Conservation (phyloP, 148 eudicot genomes). For the Heliosperma pusillum region DNA sequence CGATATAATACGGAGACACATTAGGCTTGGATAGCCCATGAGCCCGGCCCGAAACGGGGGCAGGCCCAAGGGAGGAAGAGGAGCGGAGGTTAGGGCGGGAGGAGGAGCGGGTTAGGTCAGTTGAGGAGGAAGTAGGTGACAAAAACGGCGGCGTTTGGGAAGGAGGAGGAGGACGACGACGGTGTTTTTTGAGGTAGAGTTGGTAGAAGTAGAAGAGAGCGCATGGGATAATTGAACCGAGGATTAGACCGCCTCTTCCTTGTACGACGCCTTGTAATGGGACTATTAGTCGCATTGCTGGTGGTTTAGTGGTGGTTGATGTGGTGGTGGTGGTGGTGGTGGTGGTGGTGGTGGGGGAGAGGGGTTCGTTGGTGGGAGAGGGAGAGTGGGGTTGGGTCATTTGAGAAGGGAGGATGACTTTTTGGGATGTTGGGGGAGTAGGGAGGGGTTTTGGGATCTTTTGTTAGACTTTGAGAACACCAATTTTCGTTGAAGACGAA, state of each 20-base stretch:
- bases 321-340: not conserved
- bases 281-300: conserved; percentile 67
- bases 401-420: not conserved
- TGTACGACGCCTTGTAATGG: conserved; percentile 85
- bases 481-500: too few relatives aligned
- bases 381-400: conserved; percentile 17
- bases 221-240: conserved; percentile 78
- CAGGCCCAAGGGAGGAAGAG: conserved; percentile 33
- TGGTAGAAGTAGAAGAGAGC: conserved; percentile 82
- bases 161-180: not conserved
- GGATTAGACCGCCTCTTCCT: conserved; percentile 70
- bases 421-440: not conserved
- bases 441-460: conserved; percentile 6
- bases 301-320: conserved; percentile 15
- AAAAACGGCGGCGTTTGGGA: conserved; percentile 20
- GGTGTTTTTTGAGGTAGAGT: conserved; percentile 60
- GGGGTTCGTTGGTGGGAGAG: too few relatives aligned
- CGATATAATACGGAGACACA: conserved; percentile 61
- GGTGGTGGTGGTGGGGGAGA: not conserved
- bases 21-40: conserved; percentile 36
- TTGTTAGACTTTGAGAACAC: not conserved
- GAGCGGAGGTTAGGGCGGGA: conserved; percentile 40
- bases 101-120: conserved; percentile 37
- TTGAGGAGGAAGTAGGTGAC: conserved; percentile 33
- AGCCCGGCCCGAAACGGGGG: conserved; percentile 51